A percentile compares a stretch with the other conserved stretches of the same genome.
phyloP scores from a whole-genome alignment of 2,329 filamentous ascomycete genomes.

The Pestalotiopsis sp. region DNA sequence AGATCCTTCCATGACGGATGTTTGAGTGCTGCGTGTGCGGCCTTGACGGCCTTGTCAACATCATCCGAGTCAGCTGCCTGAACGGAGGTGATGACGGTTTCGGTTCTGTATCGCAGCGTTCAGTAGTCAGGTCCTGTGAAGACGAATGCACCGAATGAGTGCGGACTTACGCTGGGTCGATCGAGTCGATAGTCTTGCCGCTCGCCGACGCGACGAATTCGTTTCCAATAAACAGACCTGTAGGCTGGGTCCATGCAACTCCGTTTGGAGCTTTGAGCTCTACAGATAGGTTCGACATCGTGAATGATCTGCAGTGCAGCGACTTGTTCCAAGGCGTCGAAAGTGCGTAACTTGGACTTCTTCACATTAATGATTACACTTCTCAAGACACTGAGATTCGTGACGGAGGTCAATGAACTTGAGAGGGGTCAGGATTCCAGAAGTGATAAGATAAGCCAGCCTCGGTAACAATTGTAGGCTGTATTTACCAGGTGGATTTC shows the following conservation, averaged over 20 bases:
- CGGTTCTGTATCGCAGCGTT: conserved; percentile 33
- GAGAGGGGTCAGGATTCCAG: too few species aligned
- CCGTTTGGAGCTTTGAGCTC: conserved; percentile 75
- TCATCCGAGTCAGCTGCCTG: conserved; percentile 67
- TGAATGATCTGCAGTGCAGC: conserved; percentile 13
- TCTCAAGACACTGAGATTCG: too few species aligned
- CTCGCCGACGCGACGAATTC: conserved; percentile 67
- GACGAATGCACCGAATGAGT: not conserved
- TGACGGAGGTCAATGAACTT: too few species aligned
- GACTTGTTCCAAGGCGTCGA: not conserved
- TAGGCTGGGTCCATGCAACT: conserved; percentile 65
- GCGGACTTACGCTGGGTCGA: conserved; percentile 63
- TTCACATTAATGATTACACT: not conserved
- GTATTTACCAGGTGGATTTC: not conserved
- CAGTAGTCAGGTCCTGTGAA: not conserved
- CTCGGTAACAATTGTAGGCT: not conserved
- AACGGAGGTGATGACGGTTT: conserved; percentile 67
- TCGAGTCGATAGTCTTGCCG: conserved; percentile 62
- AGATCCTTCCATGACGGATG: conserved; percentile 72
- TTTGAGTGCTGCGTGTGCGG: conserved; percentile 71
- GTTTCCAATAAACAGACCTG: conserved; percentile 76
- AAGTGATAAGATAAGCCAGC: not conserved
- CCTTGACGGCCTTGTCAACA: conserved; percentile 67
- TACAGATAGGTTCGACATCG: conserved; percentile 37
- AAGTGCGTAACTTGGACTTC: not conserved